A percentile compares a stretch with the other conserved stretches of the same genome.
phyloP scores from a whole-genome alignment of 2,329 filamentous ascomycete genomes.

The Metarhizium album region DNA sequence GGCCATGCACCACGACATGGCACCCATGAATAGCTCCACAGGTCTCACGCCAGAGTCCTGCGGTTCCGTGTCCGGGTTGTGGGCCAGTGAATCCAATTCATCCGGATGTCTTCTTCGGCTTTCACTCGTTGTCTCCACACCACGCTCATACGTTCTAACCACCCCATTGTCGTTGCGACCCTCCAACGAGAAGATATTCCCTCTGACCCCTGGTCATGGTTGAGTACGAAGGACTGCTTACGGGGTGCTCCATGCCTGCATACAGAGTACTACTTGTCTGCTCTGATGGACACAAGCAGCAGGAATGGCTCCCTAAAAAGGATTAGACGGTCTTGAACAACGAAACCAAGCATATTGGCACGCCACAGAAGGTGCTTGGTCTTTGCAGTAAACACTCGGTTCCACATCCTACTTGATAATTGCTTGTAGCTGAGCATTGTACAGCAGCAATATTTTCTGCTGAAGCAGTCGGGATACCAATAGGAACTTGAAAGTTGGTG shows the following conservation, averaged over 20 bases:
- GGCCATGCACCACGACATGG: not conserved
- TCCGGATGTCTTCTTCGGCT: not conserved
- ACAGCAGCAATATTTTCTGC: too few species aligned
- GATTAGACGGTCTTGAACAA: not conserved
- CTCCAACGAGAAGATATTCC: not conserved
- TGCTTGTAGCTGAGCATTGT: too few species aligned
- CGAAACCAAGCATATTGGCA: not conserved
- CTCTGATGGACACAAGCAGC: not conserved
- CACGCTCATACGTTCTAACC: not conserved
- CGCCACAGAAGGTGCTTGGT: not conserved
- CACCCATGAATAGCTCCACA: not conserved
- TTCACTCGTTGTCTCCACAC: not conserved
- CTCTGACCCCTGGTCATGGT: not conserved
- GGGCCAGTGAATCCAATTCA: too few species aligned
- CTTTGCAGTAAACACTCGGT: not conserved
- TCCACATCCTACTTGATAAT: not conserved
- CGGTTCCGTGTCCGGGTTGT: not conserved
- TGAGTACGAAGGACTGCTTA: not conserved
- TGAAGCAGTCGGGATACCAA: too few species aligned
- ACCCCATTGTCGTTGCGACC: not conserved
- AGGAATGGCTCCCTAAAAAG: not conserved
- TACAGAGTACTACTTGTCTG: not conserved
- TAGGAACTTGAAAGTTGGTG: too few species aligned
- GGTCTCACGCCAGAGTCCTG: not conserved
- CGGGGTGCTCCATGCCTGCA: too few species aligned